Conservation (phyloP, 352 stramenopile species). For the Phytophthora ramorum region DNA sequence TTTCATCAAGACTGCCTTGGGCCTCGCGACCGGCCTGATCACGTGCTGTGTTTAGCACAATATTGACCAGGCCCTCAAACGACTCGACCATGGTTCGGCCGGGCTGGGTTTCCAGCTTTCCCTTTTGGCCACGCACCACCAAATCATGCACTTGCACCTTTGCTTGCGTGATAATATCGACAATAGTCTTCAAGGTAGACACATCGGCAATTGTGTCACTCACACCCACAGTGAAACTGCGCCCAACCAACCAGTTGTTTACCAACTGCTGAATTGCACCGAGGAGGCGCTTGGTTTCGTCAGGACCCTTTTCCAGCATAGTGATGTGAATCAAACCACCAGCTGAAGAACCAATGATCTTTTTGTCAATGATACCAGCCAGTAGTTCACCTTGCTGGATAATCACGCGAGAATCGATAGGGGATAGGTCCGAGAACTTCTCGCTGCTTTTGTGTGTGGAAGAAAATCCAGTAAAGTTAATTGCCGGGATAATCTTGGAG, state of each 20-base stretch:
- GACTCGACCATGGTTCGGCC: slow-evolving; percentile 99
- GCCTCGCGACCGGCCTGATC: slow-evolving; percentile 87
- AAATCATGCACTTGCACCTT: slow-evolving; percentile 96
- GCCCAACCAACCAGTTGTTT: slow-evolving; percentile 98
- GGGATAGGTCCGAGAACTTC: slow-evolving; percentile 91
- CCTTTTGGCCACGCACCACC: slow-evolving; percentile 97
- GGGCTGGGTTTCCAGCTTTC: slow-evolving; percentile 97
- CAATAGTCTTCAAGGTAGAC: slow-evolving; percentile 98
- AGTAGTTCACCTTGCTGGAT: slow-evolving; percentile 98
- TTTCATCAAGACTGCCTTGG: slow-evolving; percentile 92
- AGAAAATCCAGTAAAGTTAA: slow-evolving; percentile 96
- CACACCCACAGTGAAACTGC: slow-evolving; percentile 98
- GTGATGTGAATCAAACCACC: slow-evolving; percentile 98
- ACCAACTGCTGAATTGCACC: slow-evolving; percentile 96
- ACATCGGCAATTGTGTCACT: slow-evolving; percentile 99
- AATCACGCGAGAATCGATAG: slow-evolving; percentile 97
- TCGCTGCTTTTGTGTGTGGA: slow-evolving; percentile 96
- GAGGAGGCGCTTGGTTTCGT: slow-evolving; percentile 91
- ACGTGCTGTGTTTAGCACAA: slow-evolving; percentile 92
- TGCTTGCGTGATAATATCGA: slow-evolving; percentile 98
- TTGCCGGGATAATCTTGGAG: slow-evolving; percentile 95
- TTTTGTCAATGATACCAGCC: slow-evolving; percentile 99
- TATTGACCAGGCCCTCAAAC: slow-evolving; percentile 99
- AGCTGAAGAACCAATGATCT: slow-evolving; percentile 97
- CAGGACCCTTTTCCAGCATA: slow-evolving; percentile 93